Conservation (phyloP, 139 green algal species). For the Zygnema circumcarinatum region DNA sequence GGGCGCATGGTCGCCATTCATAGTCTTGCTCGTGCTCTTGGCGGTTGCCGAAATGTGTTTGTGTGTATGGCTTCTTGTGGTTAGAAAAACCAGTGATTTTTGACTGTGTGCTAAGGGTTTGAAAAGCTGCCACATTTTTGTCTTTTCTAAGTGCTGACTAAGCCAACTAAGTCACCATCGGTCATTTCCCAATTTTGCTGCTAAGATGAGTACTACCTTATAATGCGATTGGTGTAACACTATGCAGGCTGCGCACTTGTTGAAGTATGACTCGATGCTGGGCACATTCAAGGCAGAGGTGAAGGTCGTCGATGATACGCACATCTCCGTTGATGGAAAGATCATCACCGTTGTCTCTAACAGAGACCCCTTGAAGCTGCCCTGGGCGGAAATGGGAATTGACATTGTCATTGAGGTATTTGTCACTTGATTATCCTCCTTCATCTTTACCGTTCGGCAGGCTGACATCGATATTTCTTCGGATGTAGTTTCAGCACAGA, state of each 20-base stretch:
- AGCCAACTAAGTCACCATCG: too few species aligned
- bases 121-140: too few species aligned
- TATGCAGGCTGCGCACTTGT: slow-evolving; percentile 90
- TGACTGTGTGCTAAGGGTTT: too few species aligned
- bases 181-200: too few species aligned
- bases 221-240: background rate
- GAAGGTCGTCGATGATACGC: slow-evolving; percentile 87
- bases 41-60: too few species aligned
- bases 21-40: too few species aligned
- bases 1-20: too few species aligned
- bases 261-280: slow-evolving; percentile 99
- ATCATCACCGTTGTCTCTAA: slow-evolving; percentile 90
- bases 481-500: background rate
- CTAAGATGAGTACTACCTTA: too few species aligned
- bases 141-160: too few species aligned
- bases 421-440: slow-evolving; percentile 77
- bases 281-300: slow-evolving; percentile 95
- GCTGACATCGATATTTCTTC: background rate
- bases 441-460: background rate
- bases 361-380: slow-evolving; percentile 94
- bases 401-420: slow-evolving; percentile 97
- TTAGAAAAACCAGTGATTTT: too few species aligned
- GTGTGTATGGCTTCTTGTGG: too few species aligned
- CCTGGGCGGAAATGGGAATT: slow-evolving; percentile 87
- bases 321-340: slow-evolving; percentile 94